These are phyloP conservation scores for Cordyceps tenuipes DNA, from an alignment of 2,329 filamentous ascomycete species.

Conservation along the genomic window DNA sequence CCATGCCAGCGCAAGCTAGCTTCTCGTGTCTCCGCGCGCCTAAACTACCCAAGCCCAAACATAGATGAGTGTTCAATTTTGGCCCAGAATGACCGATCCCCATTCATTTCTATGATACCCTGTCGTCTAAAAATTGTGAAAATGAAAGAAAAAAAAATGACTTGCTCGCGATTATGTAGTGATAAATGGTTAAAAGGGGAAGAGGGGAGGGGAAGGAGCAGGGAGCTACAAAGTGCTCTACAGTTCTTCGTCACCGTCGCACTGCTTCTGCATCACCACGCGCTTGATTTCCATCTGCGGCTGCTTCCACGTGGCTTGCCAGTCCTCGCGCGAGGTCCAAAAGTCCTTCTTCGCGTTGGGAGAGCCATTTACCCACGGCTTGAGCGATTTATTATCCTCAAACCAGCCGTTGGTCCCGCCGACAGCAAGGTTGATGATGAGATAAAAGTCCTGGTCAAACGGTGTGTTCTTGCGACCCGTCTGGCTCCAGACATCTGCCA, in stretches of 20 bases:
- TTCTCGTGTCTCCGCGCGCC: background rate
- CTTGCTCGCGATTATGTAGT: slow-evolving; percentile 8
- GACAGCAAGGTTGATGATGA: slow-evolving; percentile 68
- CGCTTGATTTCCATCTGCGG: slow-evolving; percentile 61
- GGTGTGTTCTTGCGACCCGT: slow-evolving; percentile 56
- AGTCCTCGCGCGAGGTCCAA: slow-evolving; percentile 57
- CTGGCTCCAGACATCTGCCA: slow-evolving; percentile 55
- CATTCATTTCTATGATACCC: slow-evolving; percentile 3
- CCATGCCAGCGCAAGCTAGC: background rate
- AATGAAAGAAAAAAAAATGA: background rate
- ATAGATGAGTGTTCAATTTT: background rate
- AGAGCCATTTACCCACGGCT: slow-evolving; percentile 71
- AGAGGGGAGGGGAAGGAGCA: background rate
- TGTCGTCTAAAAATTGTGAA: background rate
- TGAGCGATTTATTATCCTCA: slow-evolving; percentile 58
- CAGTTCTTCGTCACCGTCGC: slow-evolving; percentile 50
- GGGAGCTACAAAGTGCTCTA: slow-evolving; percentile 18
- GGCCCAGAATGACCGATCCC: background rate
- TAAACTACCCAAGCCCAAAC: background rate
- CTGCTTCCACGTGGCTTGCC: slow-evolving; percentile 64
- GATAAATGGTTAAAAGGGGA: background rate
- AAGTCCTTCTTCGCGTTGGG: slow-evolving; percentile 65
- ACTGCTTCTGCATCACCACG: slow-evolving; percentile 65
- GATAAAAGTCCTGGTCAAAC: slow-evolving; percentile 68
- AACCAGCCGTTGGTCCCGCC: slow-evolving; percentile 81